Evolutionary conservation across 495 filamentous ascomycete species (phyloP).

Genomic region (Coniosporium apollinis): DNA sequence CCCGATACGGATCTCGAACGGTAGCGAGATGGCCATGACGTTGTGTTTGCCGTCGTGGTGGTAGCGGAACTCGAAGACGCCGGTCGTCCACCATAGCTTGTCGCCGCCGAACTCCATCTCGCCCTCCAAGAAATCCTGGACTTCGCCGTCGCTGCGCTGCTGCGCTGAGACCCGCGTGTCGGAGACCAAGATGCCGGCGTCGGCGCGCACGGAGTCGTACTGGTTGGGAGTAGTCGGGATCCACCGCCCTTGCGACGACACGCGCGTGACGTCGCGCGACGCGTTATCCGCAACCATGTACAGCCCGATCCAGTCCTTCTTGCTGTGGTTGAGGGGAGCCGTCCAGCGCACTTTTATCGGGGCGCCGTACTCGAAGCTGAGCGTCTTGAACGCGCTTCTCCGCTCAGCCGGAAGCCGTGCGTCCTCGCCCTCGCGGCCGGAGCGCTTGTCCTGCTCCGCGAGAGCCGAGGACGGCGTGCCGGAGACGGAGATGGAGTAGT

Average conservation of each 20-base stretch:
- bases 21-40: constrained; percentile 89
- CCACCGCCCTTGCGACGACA: constrained; percentile 84
- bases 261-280: constrained; percentile 62
- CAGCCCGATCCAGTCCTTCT: constrained; percentile 87
- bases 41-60: constrained; percentile 89
- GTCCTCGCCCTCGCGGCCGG: constrained; percentile 33
- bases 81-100: constrained; percentile 93
- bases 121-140: constrained; percentile 39
- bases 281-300: constrained; percentile 90
- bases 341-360: constrained; percentile 87
- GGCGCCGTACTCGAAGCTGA: constrained; percentile 76
- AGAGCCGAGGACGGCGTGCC: constrained; percentile 38
- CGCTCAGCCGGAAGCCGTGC: constrained; percentile 33
- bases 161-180: constrained; percentile 35
- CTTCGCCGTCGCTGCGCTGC: constrained; percentile 31
- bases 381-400: constrained; percentile 45
- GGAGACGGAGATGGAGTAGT: constrained; percentile 63
- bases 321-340: constrained; percentile 79
- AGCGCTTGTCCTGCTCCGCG: constrained; percentile 29
- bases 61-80: constrained; percentile 91
- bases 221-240: constrained; percentile 57
- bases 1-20: constrained; percentile 75
- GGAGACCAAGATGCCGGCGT: constrained; percentile 60
- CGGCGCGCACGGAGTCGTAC: constrained; percentile 60
- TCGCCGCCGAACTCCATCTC: constrained; percentile 82